These are phyloP conservation scores for Ceratopteris richardii DNA, from an alignment of 75 land plant species.

Conservation along the genomic window DNA sequence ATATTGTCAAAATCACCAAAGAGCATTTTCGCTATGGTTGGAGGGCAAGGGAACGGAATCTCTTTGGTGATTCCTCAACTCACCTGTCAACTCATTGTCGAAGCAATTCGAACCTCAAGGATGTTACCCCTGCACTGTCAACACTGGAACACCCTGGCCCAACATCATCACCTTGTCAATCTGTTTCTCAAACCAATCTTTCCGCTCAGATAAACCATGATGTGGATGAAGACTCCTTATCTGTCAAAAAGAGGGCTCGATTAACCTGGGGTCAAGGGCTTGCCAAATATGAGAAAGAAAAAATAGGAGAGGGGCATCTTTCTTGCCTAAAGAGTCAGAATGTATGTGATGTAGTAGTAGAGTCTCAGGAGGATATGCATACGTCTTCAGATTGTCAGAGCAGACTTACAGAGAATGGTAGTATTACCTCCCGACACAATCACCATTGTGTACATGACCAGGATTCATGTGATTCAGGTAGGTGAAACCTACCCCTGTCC, in stretches of 20 bases:
- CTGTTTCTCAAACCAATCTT: constrained; percentile 19
- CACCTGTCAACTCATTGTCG: background rate
- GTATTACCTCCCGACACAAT: too few relatives aligned
- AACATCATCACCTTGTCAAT: constrained; percentile 11
- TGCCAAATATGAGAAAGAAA: constrained; percentile 44
- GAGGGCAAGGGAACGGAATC: constrained; percentile 6
- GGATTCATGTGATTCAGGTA: too few relatives aligned
- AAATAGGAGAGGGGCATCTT: constrained; percentile 14
- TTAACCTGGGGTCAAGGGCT: constrained; percentile 50
- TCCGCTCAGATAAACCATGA: constrained; percentile 12
- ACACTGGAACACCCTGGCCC: constrained; percentile 16
- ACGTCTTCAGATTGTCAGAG: background rate
- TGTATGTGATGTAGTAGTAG: background rate
- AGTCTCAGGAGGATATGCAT: background rate
- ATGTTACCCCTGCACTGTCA: background rate
- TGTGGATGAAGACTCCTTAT: constrained; percentile 16
- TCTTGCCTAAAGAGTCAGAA: too few relatives aligned
- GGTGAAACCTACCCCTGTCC: too few relatives aligned
- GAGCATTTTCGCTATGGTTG: constrained; percentile 9
- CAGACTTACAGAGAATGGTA: constrained; percentile 6
- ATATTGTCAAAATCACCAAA: background rate
- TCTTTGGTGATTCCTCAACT: constrained; percentile 9
- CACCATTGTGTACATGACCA: too few relatives aligned
- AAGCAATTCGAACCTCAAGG: constrained; percentile 10
- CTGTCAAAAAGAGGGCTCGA: constrained; percentile 38